These are phyloP conservation scores for Firmiana major DNA, from an alignment of 345 rosid genomes.

Conservation along the genomic window DNA sequence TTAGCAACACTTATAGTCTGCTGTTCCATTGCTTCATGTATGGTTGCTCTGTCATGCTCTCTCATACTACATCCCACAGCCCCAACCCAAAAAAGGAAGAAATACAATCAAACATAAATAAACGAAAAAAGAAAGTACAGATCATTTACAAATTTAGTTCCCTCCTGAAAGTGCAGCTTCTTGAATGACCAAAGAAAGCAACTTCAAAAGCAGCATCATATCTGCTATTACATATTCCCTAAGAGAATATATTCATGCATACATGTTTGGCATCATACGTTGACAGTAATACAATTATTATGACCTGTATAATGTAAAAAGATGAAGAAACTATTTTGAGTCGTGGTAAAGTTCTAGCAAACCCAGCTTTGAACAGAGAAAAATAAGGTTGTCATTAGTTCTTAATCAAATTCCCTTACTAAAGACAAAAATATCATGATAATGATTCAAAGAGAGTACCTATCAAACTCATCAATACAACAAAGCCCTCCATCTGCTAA, in stretches of 20 bases:
- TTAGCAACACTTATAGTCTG: slow-evolving; percentile 96
- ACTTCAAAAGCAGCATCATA: background rate
- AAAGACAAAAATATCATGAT: background rate
- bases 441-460: slow-evolving; percentile 36
- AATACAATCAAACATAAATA: slow-evolving; percentile 2
- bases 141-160: background rate
- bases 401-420: background rate
- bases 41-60: slow-evolving; percentile 96
- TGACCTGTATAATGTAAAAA: background rate
- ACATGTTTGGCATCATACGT: background rate
- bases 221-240: background rate
- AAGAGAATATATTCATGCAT: background rate
- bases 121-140: background rate
- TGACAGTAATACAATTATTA: background rate
- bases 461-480: slow-evolving; percentile 97
- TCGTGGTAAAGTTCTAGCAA: background rate
- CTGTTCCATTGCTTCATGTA: slow-evolving; percentile 99
- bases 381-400: background rate
- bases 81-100: slow-evolving; percentile 9
- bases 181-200: background rate
- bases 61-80: slow-evolving; percentile 58
- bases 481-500: slow-evolving; percentile 98
- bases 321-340: background rate
- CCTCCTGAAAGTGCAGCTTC: background rate
- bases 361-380: background rate